Percentiles rank a stretch among this genome's conserved stretches.
These are phyloP conservation scores for Aspergillus aculeatus DNA, from an alignment of 2,329 filamentous ascomycete species.

Conservation along the genomic window DNA sequence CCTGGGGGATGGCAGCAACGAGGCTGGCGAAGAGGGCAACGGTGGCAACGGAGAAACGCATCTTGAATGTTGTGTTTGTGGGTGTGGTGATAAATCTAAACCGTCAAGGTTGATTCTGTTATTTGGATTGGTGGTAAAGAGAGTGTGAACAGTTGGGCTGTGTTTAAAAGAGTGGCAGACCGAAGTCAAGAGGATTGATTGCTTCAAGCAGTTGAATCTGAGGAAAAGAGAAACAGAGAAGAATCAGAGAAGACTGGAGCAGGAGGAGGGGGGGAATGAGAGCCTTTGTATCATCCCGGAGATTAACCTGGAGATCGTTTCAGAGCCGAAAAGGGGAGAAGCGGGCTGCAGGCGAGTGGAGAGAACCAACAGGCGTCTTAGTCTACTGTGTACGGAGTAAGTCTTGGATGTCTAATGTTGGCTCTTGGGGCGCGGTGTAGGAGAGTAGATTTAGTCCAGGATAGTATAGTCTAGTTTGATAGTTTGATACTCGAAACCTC, in stretches of 20 bases:
- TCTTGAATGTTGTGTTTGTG: constrained; percentile 33
- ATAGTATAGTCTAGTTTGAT: too few relatives aligned
- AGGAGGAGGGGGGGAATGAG: constrained; percentile 24
- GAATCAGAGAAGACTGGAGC: constrained; percentile 21
- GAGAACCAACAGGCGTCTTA: constrained; percentile 1
- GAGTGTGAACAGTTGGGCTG: constrained; percentile 34
- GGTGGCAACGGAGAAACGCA: constrained; percentile 45
- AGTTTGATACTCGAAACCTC: background rate
- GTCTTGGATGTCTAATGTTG: background rate
- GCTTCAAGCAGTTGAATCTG: constrained; percentile 32
- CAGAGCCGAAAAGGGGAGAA: constrained; percentile 22
- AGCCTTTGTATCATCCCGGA: constrained; percentile 42
- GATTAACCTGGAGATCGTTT: constrained; percentile 38
- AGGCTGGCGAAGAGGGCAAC: constrained; percentile 44
- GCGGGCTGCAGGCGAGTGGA: constrained; percentile 16
- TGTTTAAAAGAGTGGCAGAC: constrained; percentile 44
- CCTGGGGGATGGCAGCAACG: constrained; percentile 38
- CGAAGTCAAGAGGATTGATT: constrained; percentile 42
- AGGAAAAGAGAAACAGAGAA: constrained; percentile 26
- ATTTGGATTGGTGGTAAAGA: constrained; percentile 21
- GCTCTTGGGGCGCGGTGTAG: background rate
- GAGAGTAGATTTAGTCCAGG: background rate
- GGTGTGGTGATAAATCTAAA: constrained; percentile 22
- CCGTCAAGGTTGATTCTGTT: constrained; percentile 31
- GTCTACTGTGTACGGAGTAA: too few relatives aligned